Conservation (phyloP, 1,284 basidiomycete genomes). For the Ceratobasidium sp. region DNA sequence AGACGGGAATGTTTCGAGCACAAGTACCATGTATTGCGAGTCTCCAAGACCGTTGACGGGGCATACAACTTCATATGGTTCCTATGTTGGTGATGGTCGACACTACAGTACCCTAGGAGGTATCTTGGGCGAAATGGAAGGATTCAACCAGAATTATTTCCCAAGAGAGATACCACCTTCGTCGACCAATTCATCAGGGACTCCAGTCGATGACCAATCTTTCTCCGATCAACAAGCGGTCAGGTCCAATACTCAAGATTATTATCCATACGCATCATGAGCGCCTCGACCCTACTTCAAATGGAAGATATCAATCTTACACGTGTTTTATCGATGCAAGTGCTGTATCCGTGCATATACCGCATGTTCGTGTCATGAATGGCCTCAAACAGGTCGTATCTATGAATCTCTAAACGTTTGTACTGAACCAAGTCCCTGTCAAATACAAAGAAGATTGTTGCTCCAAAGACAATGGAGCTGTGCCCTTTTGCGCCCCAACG, state of each 20-base stretch:
- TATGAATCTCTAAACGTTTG: not conserved
- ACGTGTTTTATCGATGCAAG: not conserved
- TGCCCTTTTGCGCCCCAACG: constrained; percentile 1
- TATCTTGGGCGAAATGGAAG: not conserved
- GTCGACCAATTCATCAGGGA: not conserved
- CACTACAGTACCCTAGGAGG: not conserved
- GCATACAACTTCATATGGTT: not conserved
- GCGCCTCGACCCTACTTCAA: not conserved
- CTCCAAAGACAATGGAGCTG: constrained; percentile 6
- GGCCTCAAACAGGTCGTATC: not conserved
- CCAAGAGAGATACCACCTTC: not conserved
- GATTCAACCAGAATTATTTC: not conserved
- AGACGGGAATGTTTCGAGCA: not conserved
- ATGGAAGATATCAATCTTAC: not conserved
- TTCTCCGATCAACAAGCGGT: not conserved
- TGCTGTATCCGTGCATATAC: not conserved
- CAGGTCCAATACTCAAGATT: not conserved
- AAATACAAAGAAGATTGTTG: not conserved
- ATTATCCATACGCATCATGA: not conserved
- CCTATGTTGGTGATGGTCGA: not conserved
- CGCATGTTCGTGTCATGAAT: not conserved
- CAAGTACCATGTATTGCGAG: not conserved
- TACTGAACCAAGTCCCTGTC: constrained; percentile 13
- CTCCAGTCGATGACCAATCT: not conserved
- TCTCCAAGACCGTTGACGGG: not conserved